phyloP scores from a whole-genome alignment of 2,329 filamentous ascomycete genomes.

The Berkeleyomyces basicola region DNA sequence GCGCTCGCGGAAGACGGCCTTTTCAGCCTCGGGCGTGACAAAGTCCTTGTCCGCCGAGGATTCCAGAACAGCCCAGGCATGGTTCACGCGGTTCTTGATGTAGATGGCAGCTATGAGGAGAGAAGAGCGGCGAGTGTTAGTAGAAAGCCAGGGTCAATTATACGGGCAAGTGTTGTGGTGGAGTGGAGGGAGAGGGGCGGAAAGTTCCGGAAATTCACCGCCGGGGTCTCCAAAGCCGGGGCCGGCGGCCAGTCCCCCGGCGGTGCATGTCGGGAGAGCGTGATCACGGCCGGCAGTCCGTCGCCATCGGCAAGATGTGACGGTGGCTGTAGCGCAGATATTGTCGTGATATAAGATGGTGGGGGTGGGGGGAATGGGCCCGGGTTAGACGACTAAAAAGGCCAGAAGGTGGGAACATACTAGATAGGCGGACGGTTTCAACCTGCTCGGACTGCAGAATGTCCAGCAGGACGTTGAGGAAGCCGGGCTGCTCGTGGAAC shows the following conservation, averaged over 20 bases:
- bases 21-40: conserved; percentile 76
- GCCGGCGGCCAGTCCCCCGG: not conserved
- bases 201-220: not conserved
- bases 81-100: conserved; percentile 91
- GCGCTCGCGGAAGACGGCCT: conserved; percentile 69
- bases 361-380: conserved; percentile 16
- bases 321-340: not conserved
- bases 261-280: no score
- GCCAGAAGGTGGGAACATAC: conserved; percentile 37
- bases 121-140: conserved; percentile 10
- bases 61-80: conserved; percentile 71
- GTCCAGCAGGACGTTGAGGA: conserved; percentile 78
- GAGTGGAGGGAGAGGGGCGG: not conserved
- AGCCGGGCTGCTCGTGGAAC: conserved; percentile 82
- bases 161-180: not conserved
- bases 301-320: not conserved
- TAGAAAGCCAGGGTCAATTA: not conserved
- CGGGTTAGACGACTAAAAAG: conserved; percentile 10
- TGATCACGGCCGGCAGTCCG: not conserved
- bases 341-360: conserved; percentile 10
- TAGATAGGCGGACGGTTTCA: conserved; percentile 66
- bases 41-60: conserved; percentile 51
- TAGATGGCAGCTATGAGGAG: conserved; percentile 66
- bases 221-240: conserved; percentile 4
- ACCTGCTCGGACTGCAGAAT: conserved; percentile 83